Base-by-base conservation (phyloP, 176 grass and related monocot species). In the Hordeum vulgare region DNA sequence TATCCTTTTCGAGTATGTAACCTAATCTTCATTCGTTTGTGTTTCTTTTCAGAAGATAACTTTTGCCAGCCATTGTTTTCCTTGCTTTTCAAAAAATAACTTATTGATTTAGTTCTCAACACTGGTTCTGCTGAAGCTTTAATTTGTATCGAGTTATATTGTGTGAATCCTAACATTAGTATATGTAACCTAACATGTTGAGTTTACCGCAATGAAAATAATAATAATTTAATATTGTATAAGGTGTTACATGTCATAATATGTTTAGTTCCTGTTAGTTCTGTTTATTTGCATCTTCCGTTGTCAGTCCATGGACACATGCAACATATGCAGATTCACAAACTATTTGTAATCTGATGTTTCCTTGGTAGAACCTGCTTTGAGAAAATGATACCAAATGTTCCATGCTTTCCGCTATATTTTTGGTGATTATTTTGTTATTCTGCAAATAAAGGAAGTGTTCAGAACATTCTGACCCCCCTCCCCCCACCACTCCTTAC, bases 1-100 rank as follows among this genome's bases (percentile, higher is more conserved):
- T 98, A 98, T 82, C 95, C 95, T 26, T 90, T 95, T 88, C 92
- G 85, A 84, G 95, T 98, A 90, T 80, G 89, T 89, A 57, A 83
- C 53, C 71, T 74, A 29, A 85, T 77, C 79, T 70, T 81, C 17
- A 35, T 61, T 41, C 17, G 34, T 89, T 63, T 71, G 44, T 13
- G 29, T 36, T 77, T 88, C 8, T 33, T 82, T 67, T 82, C 21
- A 45, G 23, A 69, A 77, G 71, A 71, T 81, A 81, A 17, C 49
- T 69, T 77, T 61, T 61, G 33, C 34, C 20, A 56, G 56, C 58
- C 67, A 36, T 78, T 49, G 15, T 79, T 54, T 73, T 85, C 61
- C 21, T 81, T 67, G 61, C 76, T 33, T 33, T 33, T 33, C 31
- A 33, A 33, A 33, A 33, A 33, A 36, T 21, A 9, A 47, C 18